Base-by-base conservation (phyloP, 1,139 yeast species). In the Scheffersomyces stambukii region DNA sequence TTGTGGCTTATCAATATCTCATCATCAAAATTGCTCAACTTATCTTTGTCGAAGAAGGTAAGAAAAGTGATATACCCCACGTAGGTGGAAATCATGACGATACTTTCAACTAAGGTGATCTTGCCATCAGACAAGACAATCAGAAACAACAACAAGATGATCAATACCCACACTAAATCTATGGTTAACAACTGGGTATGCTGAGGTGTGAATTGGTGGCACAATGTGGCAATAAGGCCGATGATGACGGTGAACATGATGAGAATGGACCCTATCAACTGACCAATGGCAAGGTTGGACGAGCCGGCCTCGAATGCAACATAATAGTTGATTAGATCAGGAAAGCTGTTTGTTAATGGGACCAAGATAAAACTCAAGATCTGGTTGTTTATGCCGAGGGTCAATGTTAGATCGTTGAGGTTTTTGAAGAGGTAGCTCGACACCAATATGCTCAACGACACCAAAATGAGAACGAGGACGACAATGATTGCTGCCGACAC, bases 91-190 rank as follows among this genome's bases (percentile, higher is more conserved):
- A 66, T 47, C 77, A 77, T 69, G 1, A 52, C 24, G 2, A 56
- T 21, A 32, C 78, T 70, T 42, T 77, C 83, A 9, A 45, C 30
- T 4, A 59, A 30, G 16, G 72, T 68, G 19, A 77, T 58, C 33
- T 57, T 54, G 6, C 76, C 77, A 50, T 77, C 83, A 4, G 60
- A 51, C 9, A 77, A 42, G 28, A 76, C 67, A 30, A 50, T 50
- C 31, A 67, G 51, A 22, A 75, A 61, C 3, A 70, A 33, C 2
- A 55, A 28, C 5, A 75, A 51, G 11, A 71, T 52, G 4, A 48
- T 33, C 10, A 60, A 42, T 4, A 64, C 56, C 57, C 65, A 63
- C 3, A 46, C 32, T 31, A 62, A 49, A 32, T 64, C 69, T 14
- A 52, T 35, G 11, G 59, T 28, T n/a, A 63, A 30, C 11, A 42